Evolutionary conservation across 148 eudicot genomes (phyloP).

Genomic region (Nepenthes mirabilis): DNA sequence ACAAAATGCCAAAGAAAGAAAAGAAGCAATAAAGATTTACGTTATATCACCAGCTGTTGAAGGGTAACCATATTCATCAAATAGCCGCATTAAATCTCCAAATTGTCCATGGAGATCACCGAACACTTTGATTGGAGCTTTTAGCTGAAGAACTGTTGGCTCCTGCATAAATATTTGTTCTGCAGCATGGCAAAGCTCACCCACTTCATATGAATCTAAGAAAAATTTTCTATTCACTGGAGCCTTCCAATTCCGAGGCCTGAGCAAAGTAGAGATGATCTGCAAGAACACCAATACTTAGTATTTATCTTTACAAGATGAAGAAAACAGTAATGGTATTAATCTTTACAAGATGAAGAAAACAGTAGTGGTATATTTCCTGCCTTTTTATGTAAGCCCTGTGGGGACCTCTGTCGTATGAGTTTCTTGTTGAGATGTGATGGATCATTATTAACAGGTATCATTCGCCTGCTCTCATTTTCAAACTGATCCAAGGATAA

Average conservation of each 20-base stretch:
- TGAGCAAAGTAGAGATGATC: slow-evolving; percentile 80
- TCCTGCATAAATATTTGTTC: slow-evolving; percentile 95
- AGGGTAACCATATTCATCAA: slow-evolving; percentile 99
- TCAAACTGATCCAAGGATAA: slow-evolving; percentile 93
- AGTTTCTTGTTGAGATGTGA: slow-evolving; percentile 48
- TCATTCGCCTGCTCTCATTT: slow-evolving; percentile 93
- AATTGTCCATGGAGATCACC: slow-evolving; percentile 99
- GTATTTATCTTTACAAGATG: background rate
- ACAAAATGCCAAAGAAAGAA: background rate
- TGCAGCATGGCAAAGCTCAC: slow-evolving; percentile 96
- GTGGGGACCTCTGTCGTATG: slow-evolving; percentile 71
- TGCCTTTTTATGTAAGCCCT: slow-evolving; percentile 97
- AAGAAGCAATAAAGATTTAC: slow-evolving; percentile 26
- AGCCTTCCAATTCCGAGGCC: slow-evolving; percentile 91
- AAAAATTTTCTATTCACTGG: slow-evolving; percentile 84
- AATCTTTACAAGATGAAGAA: background rate
- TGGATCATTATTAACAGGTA: slow-evolving; percentile 51
- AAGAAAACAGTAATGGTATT: background rate
- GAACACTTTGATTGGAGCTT: slow-evolving; percentile 94
- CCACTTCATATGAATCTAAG: slow-evolving; percentile 92
- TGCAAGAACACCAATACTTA: slow-evolving; percentile 21
- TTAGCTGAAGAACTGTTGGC: slow-evolving; percentile 88
- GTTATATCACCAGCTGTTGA: slow-evolving; percentile 95
- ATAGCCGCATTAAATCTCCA: slow-evolving; percentile 92
- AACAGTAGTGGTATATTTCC: slow-evolving; percentile 5